Base-by-base conservation (phyloP, 2,329 filamentous ascomycete genomes). In the Cladosporium sp. region DNA sequence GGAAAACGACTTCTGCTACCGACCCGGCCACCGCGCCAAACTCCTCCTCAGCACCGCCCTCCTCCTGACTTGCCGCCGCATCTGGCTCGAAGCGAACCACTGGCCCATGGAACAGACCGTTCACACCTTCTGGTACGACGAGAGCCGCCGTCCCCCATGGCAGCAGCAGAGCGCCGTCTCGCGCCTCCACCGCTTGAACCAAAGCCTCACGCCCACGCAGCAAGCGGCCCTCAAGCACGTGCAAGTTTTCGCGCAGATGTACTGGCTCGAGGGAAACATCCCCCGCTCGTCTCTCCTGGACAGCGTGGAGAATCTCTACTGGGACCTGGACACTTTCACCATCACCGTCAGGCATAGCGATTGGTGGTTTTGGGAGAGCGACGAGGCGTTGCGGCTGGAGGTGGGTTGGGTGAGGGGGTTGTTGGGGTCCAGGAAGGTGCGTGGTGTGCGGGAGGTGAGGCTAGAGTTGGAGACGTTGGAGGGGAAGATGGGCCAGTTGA, bases 391-490 rank as follows among this genome's bases (percentile, higher is more conserved):
- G 11, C 27, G 17, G 6, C n/a, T 22, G 2, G 11, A 7, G 12
- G 3, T 15, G 11, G 22, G 2, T 1, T 44, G 42, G 42, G 4
- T 44, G 15, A 15, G 17, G 4, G 18, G 9, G 7, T 15, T 44
- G 17, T n/a, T 44, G 12, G 6, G 7, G 11, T 44, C 18, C 2
- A 9, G 4, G 1, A 29, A 11, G 44, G 51, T 49, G 47, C 19
- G 29, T 43, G 53, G 11, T 51, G 41, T 13, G 19, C 43, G 17
- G 45, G 55, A 36, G 17, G 52, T 44, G 13, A 12, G 42, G 7
- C 51, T 62, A 8, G 67, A 71, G 40, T 57, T 80, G 2, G 78
- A 80, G 61, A 74, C 72, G 2, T 50, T 79, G 6, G 66, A 71
- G 44, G 64, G 73, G 11, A 76, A 76, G 53, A 71, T 69, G 48